These are phyloP conservation scores for Magnolia sinica DNA, from an alignment of 164 flowering plant species.

Conservation along the genomic window DNA sequence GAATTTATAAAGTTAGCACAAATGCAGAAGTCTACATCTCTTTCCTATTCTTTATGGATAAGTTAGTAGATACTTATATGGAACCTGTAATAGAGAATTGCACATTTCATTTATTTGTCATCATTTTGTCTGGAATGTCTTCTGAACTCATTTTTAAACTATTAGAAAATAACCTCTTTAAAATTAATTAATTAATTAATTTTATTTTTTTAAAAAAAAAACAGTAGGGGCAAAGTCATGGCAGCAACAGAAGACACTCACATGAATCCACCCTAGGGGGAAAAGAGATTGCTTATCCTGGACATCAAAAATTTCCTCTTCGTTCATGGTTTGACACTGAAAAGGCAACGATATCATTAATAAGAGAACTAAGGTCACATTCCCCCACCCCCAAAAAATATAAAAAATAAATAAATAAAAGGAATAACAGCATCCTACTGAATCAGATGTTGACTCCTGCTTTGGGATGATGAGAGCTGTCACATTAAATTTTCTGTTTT, in stretches of 20 bases:
- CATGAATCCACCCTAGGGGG: constrained; percentile 98
- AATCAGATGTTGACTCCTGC: constrained; percentile 91
- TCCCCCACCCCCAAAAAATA: neutral
- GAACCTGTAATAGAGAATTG: no score
- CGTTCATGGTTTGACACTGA: constrained; percentile 94
- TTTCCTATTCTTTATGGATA: no score
- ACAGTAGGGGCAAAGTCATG: neutral
- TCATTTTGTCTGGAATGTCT: no score
- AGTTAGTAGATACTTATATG: no score
- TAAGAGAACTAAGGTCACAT: neutral
- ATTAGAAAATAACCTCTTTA: neutral
- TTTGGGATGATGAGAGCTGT: constrained; percentile 93
- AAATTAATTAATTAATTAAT: no score
- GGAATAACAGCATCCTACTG: constrained; percentile 38
- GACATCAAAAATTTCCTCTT: constrained; percentile 96
- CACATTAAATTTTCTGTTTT: constrained; percentile 72
- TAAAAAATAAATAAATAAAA: neutral
- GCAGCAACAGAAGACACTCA: constrained; percentile 32
- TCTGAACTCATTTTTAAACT: no score
- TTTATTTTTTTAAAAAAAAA: no score
- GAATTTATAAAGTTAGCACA: no score
- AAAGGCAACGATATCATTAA: constrained; percentile 9
- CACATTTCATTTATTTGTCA: no score
- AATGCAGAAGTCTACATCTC: no score
- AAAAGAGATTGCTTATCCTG: constrained; percentile 92